Evolutionary conservation across 2,329 filamentous ascomycete genomes (phyloP), one percentile per base, ranked within the genome.

Genomic region (Bipolaris sorokiniana): DNA sequence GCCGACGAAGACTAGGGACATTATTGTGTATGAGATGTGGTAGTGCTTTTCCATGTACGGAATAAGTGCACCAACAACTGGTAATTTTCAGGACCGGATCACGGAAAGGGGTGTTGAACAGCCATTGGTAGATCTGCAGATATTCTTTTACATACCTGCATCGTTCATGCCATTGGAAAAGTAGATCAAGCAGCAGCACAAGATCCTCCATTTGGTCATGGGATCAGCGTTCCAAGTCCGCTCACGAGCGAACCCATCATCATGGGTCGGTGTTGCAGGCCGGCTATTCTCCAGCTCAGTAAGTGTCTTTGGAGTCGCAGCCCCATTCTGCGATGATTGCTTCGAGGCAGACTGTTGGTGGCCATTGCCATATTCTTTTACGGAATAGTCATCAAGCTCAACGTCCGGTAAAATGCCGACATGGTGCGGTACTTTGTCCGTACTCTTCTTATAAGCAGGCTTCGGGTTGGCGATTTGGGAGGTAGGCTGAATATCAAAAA

Each of bases 11-110:
- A 96, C 90, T 36, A 94, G 80, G 1, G 91, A 94, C 2, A 95
- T 90, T 7, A 91, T 77, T 2, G 87, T 89, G 72, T 95, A 94
- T 40, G 88, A 88, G 54, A 95, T 91, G 56, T 82, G 64, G 70
- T 94, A 96, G 67, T 90, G 85, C 73, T 78, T 81, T 72, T 94
- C 90, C 75, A 96, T 90, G 69, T 92, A 92, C 0, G 91, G 91
- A 64, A 96, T 90, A 55, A 95, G 71, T 10, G 91, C 90, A 69
- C 91, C 91, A 1, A 90, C 86, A 0, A 89, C 79, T 65, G 41
- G 0, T 26, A 2, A 7, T 7, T 20, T 34, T 72, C 26, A 71
- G 59, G 26, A 48, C 37, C 6, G 3, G 7, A 13, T n/a, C 40
- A n/a, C 5, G 28, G 13, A 13, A 20, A 26, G 11, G 7, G 13